phyloP scores from a whole-genome alignment of 495 filamentous ascomycete species.

The Zalerion maritima region DNA sequence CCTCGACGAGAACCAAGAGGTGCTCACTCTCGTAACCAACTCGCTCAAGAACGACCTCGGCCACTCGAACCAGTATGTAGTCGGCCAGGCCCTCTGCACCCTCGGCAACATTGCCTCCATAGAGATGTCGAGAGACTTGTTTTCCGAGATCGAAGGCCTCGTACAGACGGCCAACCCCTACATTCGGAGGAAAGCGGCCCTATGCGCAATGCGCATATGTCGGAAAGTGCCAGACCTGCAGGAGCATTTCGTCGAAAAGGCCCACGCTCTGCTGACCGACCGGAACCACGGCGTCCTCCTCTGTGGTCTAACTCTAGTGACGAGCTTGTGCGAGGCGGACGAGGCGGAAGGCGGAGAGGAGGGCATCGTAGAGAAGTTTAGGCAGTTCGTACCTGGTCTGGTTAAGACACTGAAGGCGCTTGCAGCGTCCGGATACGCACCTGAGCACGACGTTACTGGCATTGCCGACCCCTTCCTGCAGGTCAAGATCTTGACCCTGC shows the following conservation, averaged over 20 bases:
- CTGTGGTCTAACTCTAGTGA: constrained; percentile 81
- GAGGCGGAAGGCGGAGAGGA: constrained; percentile 77
- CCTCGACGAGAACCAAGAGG: constrained; percentile 96
- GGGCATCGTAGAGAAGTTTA: constrained; percentile 77
- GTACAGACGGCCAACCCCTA: constrained; percentile 90
- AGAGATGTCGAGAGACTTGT: constrained; percentile 98
- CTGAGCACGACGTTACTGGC: constrained; percentile 93
- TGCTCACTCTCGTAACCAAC: constrained; percentile 91
- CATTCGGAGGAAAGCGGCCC: constrained; percentile 87
- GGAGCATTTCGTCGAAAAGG: constrained; percentile 93
- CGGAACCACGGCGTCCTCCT: constrained; percentile 87
- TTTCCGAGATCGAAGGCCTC: constrained; percentile 82
- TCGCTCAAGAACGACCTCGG: constrained; percentile 95
- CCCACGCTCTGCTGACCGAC: constrained; percentile 75
- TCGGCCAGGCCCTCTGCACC: constrained; percentile 87
- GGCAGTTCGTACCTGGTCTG: constrained; percentile 61
- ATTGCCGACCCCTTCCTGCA: constrained; percentile 99
- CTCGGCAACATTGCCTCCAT: constrained; percentile 94
- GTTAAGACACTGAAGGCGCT: constrained; percentile 82
- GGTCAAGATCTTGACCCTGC: constrained; percentile 79
- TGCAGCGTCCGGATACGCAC: constrained; percentile 89
- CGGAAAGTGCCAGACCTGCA: constrained; percentile 94
- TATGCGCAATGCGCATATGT: constrained; percentile 99
- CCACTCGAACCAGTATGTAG: constrained; percentile 96
- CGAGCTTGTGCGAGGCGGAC: constrained; percentile 85